Percentiles rank a stretch among this genome's conserved stretches.
Conservation (phyloP, 225 moss, liverwort and hornwort species). For the Polytrichum commune region DNA sequence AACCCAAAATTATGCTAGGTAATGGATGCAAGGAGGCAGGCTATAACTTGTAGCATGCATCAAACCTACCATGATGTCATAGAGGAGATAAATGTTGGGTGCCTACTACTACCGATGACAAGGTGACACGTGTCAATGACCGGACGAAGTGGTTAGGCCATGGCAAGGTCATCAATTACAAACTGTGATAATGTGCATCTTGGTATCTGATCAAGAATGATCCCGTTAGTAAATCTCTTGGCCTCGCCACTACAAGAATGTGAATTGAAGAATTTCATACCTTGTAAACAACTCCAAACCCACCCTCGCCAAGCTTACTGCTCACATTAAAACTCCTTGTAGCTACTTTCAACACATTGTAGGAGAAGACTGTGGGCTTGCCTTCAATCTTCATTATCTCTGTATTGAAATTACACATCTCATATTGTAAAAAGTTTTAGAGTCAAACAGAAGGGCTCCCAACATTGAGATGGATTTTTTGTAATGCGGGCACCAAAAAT, state of each 20-base stretch:
- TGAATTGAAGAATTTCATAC: neutral
- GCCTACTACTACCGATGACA: too few species aligned
- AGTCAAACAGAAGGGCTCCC: neutral
- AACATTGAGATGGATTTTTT: neutral
- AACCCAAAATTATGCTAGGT: too few species aligned
- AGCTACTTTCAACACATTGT: conserved; percentile 14
- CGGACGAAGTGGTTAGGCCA: too few species aligned
- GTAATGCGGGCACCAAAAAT: neutral
- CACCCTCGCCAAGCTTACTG: conserved; percentile 26
- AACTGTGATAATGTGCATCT: too few species aligned
- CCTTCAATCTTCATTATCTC: conserved; percentile 18
- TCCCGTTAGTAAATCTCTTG: too few species aligned
- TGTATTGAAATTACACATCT: neutral
- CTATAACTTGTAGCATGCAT: too few species aligned
- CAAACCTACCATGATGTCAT: too few species aligned
- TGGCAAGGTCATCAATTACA: too few species aligned
- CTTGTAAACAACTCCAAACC: conserved; percentile 30
- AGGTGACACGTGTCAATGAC: too few species aligned
- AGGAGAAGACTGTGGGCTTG: conserved; percentile 10
- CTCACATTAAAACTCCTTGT: conserved; percentile 14
- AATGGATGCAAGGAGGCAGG: too few species aligned
- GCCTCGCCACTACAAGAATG: neutral
- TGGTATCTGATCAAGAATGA: too few species aligned
- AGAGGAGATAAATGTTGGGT: too few species aligned
- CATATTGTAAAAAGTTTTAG: neutral